Percentiles rank a stretch among this genome's conserved stretches.
Conservation (phyloP, 345 rosid species). For the Populus ilicifolia region DNA sequence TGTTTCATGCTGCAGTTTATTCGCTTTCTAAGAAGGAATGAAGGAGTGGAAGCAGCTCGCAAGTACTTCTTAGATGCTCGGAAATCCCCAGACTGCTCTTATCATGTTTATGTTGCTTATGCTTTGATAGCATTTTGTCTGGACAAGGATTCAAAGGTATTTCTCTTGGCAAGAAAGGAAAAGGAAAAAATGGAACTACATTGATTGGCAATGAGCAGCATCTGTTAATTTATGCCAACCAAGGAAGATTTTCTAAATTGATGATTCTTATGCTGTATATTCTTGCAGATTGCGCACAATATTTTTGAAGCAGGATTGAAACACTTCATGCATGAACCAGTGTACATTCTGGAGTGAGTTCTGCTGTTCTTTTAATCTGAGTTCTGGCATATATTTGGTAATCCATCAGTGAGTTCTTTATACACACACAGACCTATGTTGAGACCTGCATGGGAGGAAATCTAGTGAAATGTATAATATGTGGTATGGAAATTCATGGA, state of each 20-base stretch:
- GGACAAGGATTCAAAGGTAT: conserved; percentile 90
- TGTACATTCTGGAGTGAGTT: conserved; percentile 85
- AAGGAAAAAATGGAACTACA: neutral
- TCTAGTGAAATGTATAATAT: too few relatives aligned
- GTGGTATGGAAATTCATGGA: too few relatives aligned
- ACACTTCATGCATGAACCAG: conserved; percentile 89
- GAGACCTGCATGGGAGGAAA: too few relatives aligned
- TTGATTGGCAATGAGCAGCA: neutral
- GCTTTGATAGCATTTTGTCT: conserved; percentile 87
- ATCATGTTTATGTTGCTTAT: conserved; percentile 91
- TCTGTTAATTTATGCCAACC: neutral
- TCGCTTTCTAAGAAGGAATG: conserved; percentile 81
- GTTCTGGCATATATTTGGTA: neutral
- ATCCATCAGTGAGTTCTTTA: neutral
- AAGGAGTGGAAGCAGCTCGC: conserved; percentile 95
- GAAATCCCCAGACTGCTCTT: conserved; percentile 77
- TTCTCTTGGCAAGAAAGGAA: neutral
- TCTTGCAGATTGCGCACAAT: conserved; percentile 77
- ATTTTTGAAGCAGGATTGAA: conserved; percentile 91
- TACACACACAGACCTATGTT: too few relatives aligned
- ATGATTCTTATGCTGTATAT: conserved; percentile 5
- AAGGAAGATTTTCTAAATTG: neutral
- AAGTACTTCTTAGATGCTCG: conserved; percentile 86
- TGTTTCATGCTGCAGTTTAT: conserved; percentile 54
- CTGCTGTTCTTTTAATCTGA: conserved; percentile 6